phyloP scores from a whole-genome alignment of 2,329 filamentous ascomycete species.

The Metarhizium sp. region DNA sequence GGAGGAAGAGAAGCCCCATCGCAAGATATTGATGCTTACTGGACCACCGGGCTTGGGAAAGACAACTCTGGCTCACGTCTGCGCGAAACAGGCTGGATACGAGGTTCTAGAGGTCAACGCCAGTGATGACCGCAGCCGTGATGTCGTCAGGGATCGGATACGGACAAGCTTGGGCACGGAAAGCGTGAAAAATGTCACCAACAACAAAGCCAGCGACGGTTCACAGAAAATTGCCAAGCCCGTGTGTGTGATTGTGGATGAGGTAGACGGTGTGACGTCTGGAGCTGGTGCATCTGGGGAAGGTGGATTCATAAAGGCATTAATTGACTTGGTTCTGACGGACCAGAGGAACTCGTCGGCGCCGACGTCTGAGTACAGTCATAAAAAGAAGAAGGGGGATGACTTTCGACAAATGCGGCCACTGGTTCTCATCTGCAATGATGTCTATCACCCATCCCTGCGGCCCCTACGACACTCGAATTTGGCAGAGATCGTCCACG shows the following conservation, averaged over 20 bases:
- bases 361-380: conserved; percentile 11
- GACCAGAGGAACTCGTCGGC: conserved; percentile 66
- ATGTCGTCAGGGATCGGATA: conserved; percentile 86
- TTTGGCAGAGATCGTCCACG: conserved; percentile 82
- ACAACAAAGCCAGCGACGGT: conserved; percentile 43
- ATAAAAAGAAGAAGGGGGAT: conserved; percentile 67
- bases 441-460: conserved; percentile 86
- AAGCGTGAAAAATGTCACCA: conserved; percentile 71
- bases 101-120: conserved; percentile 97
- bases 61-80: conserved; percentile 93
- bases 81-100: conserved; percentile 89
- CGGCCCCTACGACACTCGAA: conserved; percentile 76
- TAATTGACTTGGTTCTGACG: conserved; percentile 79
- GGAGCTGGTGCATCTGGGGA: conserved; percentile 72
- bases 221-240: conserved; percentile 68
- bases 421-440: conserved; percentile 91
- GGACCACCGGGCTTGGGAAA: conserved; percentile 92
- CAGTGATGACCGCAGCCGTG: conserved; percentile 82
- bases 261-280: conserved; percentile 88
- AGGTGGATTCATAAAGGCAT: conserved; percentile 87
- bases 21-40: conserved; percentile 82
- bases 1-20: conserved; percentile 66
- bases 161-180: conserved; percentile 89
- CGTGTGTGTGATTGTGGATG: conserved; percentile 89
- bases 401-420: conserved; percentile 81